Percentiles rank a stretch among this genome's conserved stretches.
Conservation (phyloP, 2,329 filamentous ascomycete genomes). For the Penicillium sp. region DNA sequence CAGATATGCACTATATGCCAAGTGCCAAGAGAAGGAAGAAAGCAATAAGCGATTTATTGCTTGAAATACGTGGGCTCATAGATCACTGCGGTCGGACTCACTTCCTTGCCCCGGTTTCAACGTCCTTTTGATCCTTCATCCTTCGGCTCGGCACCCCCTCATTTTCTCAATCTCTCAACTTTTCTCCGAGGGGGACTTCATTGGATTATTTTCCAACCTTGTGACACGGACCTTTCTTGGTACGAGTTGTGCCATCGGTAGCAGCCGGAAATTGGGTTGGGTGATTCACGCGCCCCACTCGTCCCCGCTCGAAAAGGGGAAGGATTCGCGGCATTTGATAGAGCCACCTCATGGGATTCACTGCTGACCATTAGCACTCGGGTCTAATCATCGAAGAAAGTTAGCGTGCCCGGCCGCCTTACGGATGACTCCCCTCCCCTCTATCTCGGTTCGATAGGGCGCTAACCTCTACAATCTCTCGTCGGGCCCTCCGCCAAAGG, state of each 20-base stretch:
- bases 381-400: not conserved
- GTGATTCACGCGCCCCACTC: not conserved
- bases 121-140: not conserved
- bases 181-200: not conserved
- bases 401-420: constrained; percentile 2
- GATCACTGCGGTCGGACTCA: not conserved
- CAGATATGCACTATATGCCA: not conserved
- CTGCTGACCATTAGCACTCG: constrained; percentile 2
- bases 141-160: not conserved
- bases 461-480: not conserved
- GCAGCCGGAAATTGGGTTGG: not conserved
- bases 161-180: not conserved
- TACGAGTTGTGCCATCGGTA: not conserved
- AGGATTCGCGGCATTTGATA: not conserved
- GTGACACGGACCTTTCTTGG: not conserved
- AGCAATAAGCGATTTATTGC: not conserved
- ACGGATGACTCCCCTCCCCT: not conserved
- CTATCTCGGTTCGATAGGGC: not conserved
- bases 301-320: not conserved
- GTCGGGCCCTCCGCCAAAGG: not conserved
- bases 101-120: not conserved
- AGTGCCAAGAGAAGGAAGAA: not conserved
- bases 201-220: not conserved
- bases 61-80: not conserved
- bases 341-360: not conserved